Evolutionary conservation across 495 filamentous ascomycete species (phyloP), one percentile per base, ranked within the genome.

Genomic region (Penicillium silybi): DNA sequence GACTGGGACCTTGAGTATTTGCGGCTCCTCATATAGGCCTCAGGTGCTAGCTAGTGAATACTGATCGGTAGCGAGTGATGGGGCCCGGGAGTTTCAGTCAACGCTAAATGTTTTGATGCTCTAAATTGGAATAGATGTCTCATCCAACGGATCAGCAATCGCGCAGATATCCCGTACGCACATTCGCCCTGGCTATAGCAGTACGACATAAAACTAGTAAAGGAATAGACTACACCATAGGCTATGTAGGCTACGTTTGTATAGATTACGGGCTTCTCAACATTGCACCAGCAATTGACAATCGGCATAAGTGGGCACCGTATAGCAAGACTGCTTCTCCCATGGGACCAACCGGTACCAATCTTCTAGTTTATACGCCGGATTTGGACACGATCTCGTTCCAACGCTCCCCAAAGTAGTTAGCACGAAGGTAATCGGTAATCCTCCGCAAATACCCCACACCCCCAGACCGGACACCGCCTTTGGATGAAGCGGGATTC

Each of bases 381-480:
- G 29, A 32, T 11, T 23, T 23, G 22, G n/a, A n/a, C n/a, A n/a
- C n/a, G n/a, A n/a, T n/a, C n/a, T n/a, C n/a, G n/a, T n/a, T n/a
- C n/a, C n/a, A n/a, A n/a, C n/a, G n/a, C n/a, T n/a, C n/a, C n/a
- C n/a, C n/a, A n/a, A n/a, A n/a, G n/a, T n/a, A n/a, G n/a, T n/a
- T n/a, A n/a, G 26, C 26, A 6, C 4, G 11, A 29, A 29, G 26
- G 26, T 3, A 8, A 10, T 11, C 13, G 29, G 29, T 32, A 32
- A 32, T 8, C 29, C 29, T 32, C 29, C 29, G 11, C 29, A 32
- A 32, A 32, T 32, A 32, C 29, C 29, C 29, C 29, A 32, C 29
- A 32, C 29, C 10, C 10, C 29, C 29, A 32, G 29, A 32, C 68
- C 60, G 64, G 61, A 63, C 62, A 68, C 68, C 68, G 66, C 68